A percentile compares a stretch with the other conserved stretches of the same genome.
Evolutionary conservation across 228 moss, liverwort and hornwort genomes (phyloP).

Genomic region (Sphagnum fallax): DNA sequence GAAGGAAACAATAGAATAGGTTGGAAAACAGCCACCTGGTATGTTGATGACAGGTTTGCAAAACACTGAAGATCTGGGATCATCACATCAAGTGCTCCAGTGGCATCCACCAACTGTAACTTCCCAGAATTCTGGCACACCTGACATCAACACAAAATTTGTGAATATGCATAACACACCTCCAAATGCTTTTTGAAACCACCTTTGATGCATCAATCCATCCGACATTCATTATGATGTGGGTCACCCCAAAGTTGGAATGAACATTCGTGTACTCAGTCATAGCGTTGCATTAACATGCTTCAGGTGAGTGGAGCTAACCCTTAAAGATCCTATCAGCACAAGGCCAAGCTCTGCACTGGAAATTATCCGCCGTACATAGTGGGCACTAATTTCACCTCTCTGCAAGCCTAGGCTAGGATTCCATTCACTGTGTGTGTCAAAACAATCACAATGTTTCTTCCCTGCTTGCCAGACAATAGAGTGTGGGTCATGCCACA

Average conservation of each 20-base stretch:
- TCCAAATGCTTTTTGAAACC: no score
- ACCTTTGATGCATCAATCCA: no score
- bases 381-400: constrained; percentile 8
- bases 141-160: constrained; percentile 23
- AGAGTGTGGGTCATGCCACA: constrained; percentile 37
- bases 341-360: constrained; percentile 56
- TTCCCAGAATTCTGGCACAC: constrained; percentile 58
- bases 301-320: not conserved
- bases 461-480: constrained; percentile 17
- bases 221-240: no score
- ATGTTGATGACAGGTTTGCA: constrained; percentile 45
- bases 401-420: not conserved
- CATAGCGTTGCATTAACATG: no score
- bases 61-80: constrained; percentile 62
- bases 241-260: no score
- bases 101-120: constrained; percentile 61
- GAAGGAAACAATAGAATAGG: not conserved
- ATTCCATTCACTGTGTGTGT: not conserved
- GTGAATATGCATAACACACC: no score
- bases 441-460: constrained; percentile 4
- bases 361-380: constrained; percentile 30
- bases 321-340: constrained; percentile 71
- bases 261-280: no score
- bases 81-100: constrained; percentile 55
- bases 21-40: constrained; percentile 31